Percentiles rank a stretch among this genome's conserved stretches.
Evolutionary conservation across 1,139 yeast genomes (phyloP).

Genomic region (Geotrichum restrictum): DNA sequence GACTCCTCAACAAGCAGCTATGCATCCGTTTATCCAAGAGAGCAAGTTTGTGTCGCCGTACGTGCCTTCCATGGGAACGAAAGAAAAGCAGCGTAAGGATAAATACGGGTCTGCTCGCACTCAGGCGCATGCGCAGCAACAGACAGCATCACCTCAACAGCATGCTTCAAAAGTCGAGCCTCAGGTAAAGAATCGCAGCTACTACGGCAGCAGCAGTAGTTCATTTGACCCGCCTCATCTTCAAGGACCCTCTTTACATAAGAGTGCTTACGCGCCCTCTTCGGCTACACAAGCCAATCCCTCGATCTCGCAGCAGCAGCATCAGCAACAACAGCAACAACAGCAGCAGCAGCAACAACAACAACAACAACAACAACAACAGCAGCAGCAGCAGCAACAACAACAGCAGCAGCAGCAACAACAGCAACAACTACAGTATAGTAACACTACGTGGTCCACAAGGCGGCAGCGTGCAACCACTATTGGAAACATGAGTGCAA

Average conservation of each 20-base stretch:
- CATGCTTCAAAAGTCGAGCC: background rate
- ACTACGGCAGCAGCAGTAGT: background rate
- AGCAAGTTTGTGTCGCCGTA: slow-evolving; percentile 38
- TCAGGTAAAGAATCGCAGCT: slow-evolving; percentile 5
- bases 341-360: slow-evolving; percentile 2
- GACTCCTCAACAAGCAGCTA: slow-evolving; percentile 92
- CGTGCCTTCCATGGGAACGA: slow-evolving; percentile 29
- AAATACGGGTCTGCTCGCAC: background rate
- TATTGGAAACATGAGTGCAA: slow-evolving; percentile 42
- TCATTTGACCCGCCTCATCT: background rate
- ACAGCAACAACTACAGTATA: background rate
- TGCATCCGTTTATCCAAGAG: slow-evolving; percentile 80
- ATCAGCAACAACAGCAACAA: slow-evolving; percentile 11
- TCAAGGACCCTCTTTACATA: background rate
- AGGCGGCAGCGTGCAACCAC: slow-evolving; percentile 42
- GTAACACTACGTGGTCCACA: slow-evolving; percentile 18
- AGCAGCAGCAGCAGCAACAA: slow-evolving; percentile 4
- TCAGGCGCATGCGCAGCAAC: background rate
- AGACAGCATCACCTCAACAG: background rate
- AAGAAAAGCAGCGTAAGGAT: slow-evolving; percentile 13
- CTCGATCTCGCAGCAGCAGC: background rate
- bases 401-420: slow-evolving; percentile 4
- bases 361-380: background rate
- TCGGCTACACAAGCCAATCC: slow-evolving; percentile 4
- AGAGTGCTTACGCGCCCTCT: background rate